Evolutionary conservation across 2,329 filamentous ascomycete species (phyloP).

Genomic region (Delphinella strobiligena): DNA sequence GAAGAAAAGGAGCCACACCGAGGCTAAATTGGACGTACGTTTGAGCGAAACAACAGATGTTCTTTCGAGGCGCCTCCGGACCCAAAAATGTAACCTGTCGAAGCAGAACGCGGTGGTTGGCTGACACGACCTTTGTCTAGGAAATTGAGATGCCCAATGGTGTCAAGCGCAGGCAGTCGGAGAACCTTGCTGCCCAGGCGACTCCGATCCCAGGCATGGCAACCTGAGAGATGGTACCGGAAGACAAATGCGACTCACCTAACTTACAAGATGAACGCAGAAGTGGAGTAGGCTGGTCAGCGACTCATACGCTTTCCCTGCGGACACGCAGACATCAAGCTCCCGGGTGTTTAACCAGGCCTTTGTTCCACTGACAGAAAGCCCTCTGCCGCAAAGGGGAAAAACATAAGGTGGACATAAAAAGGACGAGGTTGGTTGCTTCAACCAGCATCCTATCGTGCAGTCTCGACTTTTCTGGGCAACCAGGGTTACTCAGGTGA

Average conservation of each 20-base stretch:
- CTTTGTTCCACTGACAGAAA: no score
- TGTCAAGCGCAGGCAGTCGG: constrained; percentile 7
- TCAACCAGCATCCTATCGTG: no score
- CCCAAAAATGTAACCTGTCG: neutral
- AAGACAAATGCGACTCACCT: neutral
- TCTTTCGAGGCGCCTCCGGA: neutral
- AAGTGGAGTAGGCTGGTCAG: no score
- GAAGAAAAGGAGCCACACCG: constrained; percentile 33
- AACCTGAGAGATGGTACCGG: neutral
- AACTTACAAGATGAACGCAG: neutral
- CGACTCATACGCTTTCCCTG: no score
- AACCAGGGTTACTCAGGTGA: neutral
- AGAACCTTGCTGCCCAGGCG: constrained; percentile 1
- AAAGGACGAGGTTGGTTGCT: no score
- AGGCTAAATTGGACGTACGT: constrained; percentile 36
- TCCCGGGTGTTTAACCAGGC: no score
- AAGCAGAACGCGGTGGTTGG: neutral
- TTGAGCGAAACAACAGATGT: neutral
- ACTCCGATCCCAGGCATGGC: neutral
- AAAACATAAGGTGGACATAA: no score
- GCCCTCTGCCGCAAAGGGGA: no score
- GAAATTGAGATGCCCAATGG: constrained; percentile 2
- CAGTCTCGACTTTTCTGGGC: neutral
- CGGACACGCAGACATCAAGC: no score
- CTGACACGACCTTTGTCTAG: neutral